Conservation (phyloP, 495 filamentous ascomycete species). For the Penicillium ochrochloron region DNA sequence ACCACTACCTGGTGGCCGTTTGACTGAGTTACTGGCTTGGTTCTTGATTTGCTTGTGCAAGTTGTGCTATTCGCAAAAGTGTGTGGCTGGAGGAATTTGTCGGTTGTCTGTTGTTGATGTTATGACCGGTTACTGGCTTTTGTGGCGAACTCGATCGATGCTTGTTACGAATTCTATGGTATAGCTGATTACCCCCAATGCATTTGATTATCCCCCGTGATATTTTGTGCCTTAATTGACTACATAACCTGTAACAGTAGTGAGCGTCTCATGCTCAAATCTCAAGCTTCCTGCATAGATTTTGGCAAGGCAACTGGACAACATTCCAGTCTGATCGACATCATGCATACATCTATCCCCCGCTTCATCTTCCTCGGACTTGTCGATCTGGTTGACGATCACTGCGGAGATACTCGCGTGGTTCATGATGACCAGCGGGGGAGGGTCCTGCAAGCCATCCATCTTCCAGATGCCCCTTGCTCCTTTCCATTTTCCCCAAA, state of each 20-base stretch:
- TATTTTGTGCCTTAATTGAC: background rate
- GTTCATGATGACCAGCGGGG: background rate
- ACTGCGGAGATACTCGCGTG: conserved; percentile 10
- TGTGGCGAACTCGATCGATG: background rate
- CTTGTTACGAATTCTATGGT: conserved; percentile 17
- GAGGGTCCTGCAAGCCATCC: background rate
- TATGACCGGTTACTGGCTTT: conserved; percentile 13
- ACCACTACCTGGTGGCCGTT: background rate
- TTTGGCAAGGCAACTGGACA: background rate
- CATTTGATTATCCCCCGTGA: background rate
- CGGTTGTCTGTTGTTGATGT: background rate
- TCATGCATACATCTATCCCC: background rate
- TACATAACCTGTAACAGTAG: background rate
- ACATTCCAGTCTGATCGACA: background rate
- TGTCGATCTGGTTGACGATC: background rate
- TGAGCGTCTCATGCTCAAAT: no score
- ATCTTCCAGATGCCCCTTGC: background rate
- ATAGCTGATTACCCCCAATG: conserved; percentile 10
- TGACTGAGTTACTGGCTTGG: background rate
- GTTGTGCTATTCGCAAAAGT: background rate
- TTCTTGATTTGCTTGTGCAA: background rate
- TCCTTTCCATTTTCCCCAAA: background rate
- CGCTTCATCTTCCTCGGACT: background rate
- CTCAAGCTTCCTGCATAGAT: background rate
- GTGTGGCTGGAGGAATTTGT: background rate